Evolutionary conservation across 2,329 filamentous ascomycete genomes (phyloP).

Genomic region (Microsporum canis): DNA sequence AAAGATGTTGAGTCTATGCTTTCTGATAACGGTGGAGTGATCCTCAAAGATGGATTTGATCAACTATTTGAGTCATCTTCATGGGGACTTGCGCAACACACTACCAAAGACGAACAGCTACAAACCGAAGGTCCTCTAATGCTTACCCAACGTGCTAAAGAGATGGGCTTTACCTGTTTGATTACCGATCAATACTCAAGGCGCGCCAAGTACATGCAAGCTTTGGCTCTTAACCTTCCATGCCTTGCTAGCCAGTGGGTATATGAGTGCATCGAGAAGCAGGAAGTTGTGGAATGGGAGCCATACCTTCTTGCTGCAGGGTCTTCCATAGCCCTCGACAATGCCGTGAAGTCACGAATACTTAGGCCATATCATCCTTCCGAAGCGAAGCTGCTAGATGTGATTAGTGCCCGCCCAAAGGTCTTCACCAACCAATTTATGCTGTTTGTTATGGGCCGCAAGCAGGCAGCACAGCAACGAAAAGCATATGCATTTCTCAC

Average conservation of each 20-base stretch:
- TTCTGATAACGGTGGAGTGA: constrained; percentile 55
- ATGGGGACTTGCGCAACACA: constrained; percentile 11
- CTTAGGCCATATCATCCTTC: constrained; percentile 50
- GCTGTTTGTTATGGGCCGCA: constrained; percentile 58
- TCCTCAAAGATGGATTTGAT: constrained; percentile 67
- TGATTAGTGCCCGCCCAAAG: constrained; percentile 49
- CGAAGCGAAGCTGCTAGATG: constrained; percentile 45
- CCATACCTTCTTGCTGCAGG: constrained; percentile 80
- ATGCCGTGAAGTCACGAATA: constrained; percentile 63
- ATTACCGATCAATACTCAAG: constrained; percentile 79
- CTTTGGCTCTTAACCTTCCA: constrained; percentile 76
- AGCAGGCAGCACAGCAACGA: constrained; percentile 52
- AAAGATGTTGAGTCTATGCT: constrained; percentile 52
- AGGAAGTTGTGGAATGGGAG: constrained; percentile 58
- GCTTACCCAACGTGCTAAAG: constrained; percentile 43
- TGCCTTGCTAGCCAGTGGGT: constrained; percentile 79
- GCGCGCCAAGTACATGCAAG: constrained; percentile 87
- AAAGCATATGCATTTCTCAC: constrained; percentile 70
- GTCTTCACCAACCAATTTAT: constrained; percentile 56
- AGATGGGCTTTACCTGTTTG: constrained; percentile 67
- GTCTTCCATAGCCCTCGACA: constrained; percentile 62
- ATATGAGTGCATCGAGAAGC: constrained; percentile 54
- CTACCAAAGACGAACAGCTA: not conserved
- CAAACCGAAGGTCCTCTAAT: constrained; percentile 30
- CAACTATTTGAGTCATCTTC: constrained; percentile 54